A percentile compares a stretch with the other conserved stretches of the same genome.
These are phyloP conservation scores for Cyberlindnera samutprakarnensis DNA, from an alignment of 805 yeast species.

Conservation along the genomic window DNA sequence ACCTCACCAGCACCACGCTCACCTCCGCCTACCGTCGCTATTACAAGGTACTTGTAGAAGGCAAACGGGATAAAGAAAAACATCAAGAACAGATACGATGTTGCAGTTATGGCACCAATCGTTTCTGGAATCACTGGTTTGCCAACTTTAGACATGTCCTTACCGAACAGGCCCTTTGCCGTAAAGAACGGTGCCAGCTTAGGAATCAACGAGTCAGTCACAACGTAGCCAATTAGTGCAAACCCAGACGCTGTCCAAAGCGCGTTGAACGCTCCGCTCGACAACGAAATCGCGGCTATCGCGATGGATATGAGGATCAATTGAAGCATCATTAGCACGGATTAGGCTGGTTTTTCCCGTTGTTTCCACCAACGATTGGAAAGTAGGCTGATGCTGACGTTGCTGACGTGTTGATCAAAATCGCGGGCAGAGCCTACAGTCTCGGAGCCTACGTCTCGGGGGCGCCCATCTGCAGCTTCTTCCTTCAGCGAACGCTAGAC, in stretches of 20 bases:
- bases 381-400: too few species aligned
- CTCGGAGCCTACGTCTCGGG: too few species aligned
- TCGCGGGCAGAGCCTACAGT: too few species aligned
- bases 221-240: constrained; percentile 55
- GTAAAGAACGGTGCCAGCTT: constrained; percentile 57
- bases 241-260: constrained; percentile 53
- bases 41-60: constrained; percentile 67
- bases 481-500: too few species aligned
- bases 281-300: constrained; percentile 12
- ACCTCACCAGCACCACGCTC: constrained; percentile 34
- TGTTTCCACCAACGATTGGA: too few species aligned
- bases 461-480: too few species aligned
- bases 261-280: constrained; percentile 19
- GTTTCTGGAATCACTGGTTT: constrained; percentile 79
- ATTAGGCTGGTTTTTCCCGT: too few species aligned
- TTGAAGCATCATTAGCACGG: too few species aligned
- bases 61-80: constrained; percentile 81
- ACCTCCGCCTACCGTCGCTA: constrained; percentile 52
- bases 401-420: too few species aligned
- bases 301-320: constrained; percentile 3
- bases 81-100: constrained; percentile 74
- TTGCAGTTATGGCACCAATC: constrained; percentile 84
- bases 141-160: constrained; percentile 73
- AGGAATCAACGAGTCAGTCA: constrained; percentile 61
- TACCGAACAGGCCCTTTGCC: constrained; percentile 76